Conservation (phyloP, 2,329 filamentous ascomycete genomes). For the Hysterium pulicare region DNA sequence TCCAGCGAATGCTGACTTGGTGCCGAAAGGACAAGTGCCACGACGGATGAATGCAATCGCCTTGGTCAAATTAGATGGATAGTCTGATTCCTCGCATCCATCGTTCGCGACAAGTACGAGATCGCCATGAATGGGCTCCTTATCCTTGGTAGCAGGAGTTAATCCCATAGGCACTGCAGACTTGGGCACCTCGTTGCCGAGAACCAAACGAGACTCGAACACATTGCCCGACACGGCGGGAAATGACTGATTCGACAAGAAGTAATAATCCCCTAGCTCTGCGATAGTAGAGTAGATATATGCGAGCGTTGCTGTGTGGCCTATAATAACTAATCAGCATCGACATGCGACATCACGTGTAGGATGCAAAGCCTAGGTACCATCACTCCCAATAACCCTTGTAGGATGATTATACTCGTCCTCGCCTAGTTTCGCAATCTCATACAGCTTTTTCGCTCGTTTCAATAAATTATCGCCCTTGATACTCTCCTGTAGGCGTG, state of each 20-base stretch:
- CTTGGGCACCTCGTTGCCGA: slow-evolving; percentile 31
- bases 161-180: slow-evolving; percentile 34
- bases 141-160: slow-evolving; percentile 35
- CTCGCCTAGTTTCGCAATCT: slow-evolving; percentile 58
- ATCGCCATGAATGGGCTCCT: slow-evolving; percentile 34
- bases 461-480: slow-evolving; percentile 53
- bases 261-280: slow-evolving; percentile 59
- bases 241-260: slow-evolving; percentile 49
- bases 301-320: slow-evolving; percentile 20
- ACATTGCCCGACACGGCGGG: slow-evolving; percentile 25
- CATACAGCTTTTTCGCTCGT: slow-evolving; percentile 60
- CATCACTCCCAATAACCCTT: slow-evolving; percentile 65
- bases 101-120: slow-evolving; percentile 31
- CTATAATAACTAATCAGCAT: slow-evolving; percentile 10
- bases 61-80: slow-evolving; percentile 51
- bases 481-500: slow-evolving; percentile 57
- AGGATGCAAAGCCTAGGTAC: slow-evolving; percentile 34
- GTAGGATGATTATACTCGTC: slow-evolving; percentile 66
- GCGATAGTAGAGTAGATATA: slow-evolving; percentile 31
- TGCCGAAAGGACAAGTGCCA: slow-evolving; percentile 62
- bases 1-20: slow-evolving; percentile 62
- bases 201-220: slow-evolving; percentile 29
- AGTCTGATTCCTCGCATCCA: slow-evolving; percentile 61
- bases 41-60: slow-evolving; percentile 63
- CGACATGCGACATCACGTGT: neutral